These are phyloP conservation scores for Conidiobolus incongruus DNA, from an alignment of 371 early-diverging fungal genomes.

Conservation along the genomic window DNA sequence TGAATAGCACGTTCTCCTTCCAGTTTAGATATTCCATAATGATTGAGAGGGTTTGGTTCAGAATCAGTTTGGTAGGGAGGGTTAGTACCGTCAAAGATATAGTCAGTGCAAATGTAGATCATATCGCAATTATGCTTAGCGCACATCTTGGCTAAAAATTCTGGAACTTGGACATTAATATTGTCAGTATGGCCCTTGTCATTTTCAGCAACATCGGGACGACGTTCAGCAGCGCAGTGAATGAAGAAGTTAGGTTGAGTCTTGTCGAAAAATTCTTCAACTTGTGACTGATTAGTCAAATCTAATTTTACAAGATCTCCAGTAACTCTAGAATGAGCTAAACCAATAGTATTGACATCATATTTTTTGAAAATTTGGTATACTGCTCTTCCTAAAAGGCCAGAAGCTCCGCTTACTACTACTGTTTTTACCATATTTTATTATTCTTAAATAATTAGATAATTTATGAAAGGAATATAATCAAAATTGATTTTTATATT, in stretches of 20 bases:
- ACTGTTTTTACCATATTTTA: no score
- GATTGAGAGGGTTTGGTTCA: slow-evolving; percentile 51
- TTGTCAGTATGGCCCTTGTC: slow-evolving; percentile 25
- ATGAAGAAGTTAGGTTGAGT: slow-evolving; percentile 43
- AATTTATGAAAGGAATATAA: no score
- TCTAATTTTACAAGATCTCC: slow-evolving; percentile 36
- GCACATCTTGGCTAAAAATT: slow-evolving; percentile 23
- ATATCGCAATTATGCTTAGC: slow-evolving; percentile 22
- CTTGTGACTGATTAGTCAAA: slow-evolving; percentile 27
- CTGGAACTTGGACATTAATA: slow-evolving; percentile 45
- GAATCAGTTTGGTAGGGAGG: slow-evolving; percentile 55
- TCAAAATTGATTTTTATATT: no score
- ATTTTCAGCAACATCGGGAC: slow-evolving; percentile 60
- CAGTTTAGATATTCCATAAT: slow-evolving; percentile 52
- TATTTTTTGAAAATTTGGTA: slow-evolving; percentile 18
- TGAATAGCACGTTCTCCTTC: slow-evolving; percentile 44
- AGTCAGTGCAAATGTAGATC: slow-evolving; percentile 76
- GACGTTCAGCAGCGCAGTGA: slow-evolving; percentile 71
- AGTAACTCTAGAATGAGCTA: slow-evolving; percentile 35
- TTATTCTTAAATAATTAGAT: no score
- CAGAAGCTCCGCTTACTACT: slow-evolving; percentile 60
- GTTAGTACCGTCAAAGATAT: slow-evolving; percentile 67
- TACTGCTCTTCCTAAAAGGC: slow-evolving; percentile 61
- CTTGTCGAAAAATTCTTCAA: slow-evolving; percentile 22
- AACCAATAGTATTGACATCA: slow-evolving; percentile 31